These are phyloP conservation scores for Lichtheimia corymbifera DNA, from an alignment of 371 early-diverging fungal genomes.

Conservation along the genomic window DNA sequence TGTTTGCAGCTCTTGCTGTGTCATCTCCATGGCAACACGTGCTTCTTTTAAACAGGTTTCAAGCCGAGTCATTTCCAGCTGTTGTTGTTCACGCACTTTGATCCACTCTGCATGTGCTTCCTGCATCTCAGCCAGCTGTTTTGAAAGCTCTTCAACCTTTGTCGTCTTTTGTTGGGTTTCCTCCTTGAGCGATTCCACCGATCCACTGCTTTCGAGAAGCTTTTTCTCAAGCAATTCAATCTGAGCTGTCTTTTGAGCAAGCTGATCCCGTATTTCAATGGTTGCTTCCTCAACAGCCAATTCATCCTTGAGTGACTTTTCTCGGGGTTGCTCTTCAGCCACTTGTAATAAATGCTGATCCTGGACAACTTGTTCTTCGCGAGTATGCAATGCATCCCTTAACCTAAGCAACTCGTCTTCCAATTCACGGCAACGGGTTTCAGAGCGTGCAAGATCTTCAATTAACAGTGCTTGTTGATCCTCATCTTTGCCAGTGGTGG, in stretches of 20 bases:
- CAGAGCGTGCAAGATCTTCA: conserved; percentile 16
- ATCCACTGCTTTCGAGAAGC: not conserved
- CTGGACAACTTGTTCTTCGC: not conserved
- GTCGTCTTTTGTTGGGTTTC: conserved; percentile 16
- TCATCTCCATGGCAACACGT: conserved; percentile 7
- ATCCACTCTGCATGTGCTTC: conserved; percentile 20
- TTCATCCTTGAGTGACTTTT: conserved; percentile 11
- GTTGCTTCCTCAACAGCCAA: conserved; percentile 1
- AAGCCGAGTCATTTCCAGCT: conserved; percentile 17
- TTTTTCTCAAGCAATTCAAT: conserved; percentile 6
- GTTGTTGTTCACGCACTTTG: conserved; percentile 23
- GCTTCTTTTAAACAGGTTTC: conserved; percentile 10
- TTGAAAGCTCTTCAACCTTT: conserved; percentile 19
- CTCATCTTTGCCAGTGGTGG: conserved; percentile 5
- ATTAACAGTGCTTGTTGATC: conserved; percentile 11
- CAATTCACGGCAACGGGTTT: conserved; percentile 15
- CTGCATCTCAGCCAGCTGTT: conserved; percentile 28
- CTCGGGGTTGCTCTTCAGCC: not conserved
- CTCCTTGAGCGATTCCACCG: conserved; percentile 7
- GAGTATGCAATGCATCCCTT: conserved; percentile 5
- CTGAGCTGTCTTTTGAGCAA: conserved; percentile 2
- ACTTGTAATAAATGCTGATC: not conserved
- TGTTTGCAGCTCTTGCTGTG: conserved; percentile 15
- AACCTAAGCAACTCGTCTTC: conserved; percentile 10
- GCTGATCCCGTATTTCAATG: not conserved